These are phyloP conservation scores for Podochytrium sp. DNA, from an alignment of 192 early-diverging fungal genomes.

Conservation along the genomic window DNA sequence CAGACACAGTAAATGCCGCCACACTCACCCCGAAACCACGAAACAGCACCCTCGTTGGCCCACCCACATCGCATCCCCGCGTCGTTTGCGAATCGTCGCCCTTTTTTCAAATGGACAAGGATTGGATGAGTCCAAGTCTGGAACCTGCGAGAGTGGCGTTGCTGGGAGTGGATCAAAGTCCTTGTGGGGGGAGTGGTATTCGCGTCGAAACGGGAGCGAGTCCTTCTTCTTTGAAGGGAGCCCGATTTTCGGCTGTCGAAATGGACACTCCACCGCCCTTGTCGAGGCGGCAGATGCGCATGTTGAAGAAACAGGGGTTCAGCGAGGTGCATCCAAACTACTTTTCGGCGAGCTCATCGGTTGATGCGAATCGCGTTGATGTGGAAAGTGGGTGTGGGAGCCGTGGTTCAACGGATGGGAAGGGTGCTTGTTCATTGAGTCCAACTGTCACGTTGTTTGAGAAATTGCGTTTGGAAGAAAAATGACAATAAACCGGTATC, in stretches of 20 bases:
- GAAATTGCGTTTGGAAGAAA: not conserved
- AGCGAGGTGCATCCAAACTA: not conserved
- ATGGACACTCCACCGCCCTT: not conserved
- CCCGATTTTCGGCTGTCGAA: not conserved
- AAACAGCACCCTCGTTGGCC: not conserved
- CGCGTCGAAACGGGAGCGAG: too few relatives aligned
- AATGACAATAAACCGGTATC: too few relatives aligned
- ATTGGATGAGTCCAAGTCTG: constrained; percentile 2
- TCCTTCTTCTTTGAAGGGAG: too few relatives aligned
- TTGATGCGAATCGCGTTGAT: not conserved
- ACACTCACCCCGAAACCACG: not conserved
- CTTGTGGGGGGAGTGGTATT: not conserved
- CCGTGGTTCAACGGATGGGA: too few relatives aligned
- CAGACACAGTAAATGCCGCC: not conserved
- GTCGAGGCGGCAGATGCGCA: not conserved
- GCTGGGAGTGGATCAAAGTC: not conserved
- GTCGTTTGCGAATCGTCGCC: not conserved
- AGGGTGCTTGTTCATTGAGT: too few relatives aligned
- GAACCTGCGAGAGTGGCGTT: not conserved
- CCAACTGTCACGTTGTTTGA: not conserved
- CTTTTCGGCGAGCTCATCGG: not conserved
- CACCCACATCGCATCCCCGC: not conserved
- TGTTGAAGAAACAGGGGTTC: not conserved
- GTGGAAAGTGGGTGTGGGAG: not conserved
- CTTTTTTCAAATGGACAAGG: not conserved